phyloP scores from a whole-genome alignment of 495 filamentous ascomycete species.

The Penicillium bovifimosum region DNA sequence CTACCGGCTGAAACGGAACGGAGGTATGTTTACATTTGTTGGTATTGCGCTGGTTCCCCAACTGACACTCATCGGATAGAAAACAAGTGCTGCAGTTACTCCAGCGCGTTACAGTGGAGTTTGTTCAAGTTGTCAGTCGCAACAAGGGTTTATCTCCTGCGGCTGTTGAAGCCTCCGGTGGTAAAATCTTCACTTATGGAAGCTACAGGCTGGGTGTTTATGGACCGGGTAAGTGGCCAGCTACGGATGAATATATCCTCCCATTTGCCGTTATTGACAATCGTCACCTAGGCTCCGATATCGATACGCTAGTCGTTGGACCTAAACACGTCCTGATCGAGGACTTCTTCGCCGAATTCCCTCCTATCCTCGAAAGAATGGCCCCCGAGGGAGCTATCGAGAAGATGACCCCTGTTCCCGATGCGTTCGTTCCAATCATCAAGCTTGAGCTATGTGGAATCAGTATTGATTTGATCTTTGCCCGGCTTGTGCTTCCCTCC shows the following conservation, averaged over 20 bases:
- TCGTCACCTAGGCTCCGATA: conserved; percentile 70
- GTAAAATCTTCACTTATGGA: conserved; percentile 89
- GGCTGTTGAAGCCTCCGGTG: conserved; percentile 73
- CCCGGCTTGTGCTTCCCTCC: conserved; percentile 63
- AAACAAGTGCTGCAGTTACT: conserved; percentile 59
- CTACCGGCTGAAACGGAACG: conserved; percentile 70
- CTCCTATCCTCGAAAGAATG: conserved; percentile 65
- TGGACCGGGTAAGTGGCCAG: conserved; percentile 59
- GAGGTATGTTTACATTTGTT: conserved; percentile 43
- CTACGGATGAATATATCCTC: not conserved
- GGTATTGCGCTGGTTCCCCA: not conserved
- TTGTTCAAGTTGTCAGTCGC: conserved; percentile 72
- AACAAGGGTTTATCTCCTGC: conserved; percentile 71
- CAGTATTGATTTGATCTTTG: conserved; percentile 92
- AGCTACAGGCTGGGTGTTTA: conserved; percentile 93
- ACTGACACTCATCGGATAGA: conserved; percentile 19
- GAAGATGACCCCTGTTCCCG: conserved; percentile 79
- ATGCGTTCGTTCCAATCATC: conserved; percentile 92
- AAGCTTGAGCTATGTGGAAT: conserved; percentile 87
- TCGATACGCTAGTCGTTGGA: conserved; percentile 88
- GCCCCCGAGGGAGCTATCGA: conserved; percentile 69
- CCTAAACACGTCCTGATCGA: conserved; percentile 80
- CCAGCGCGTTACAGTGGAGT: conserved; percentile 73
- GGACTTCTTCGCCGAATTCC: conserved; percentile 89
- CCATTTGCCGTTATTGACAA: conserved; percentile 1